Base-by-base conservation (phyloP, 2,329 filamentous ascomycete species). In the Xenoacremonium recifei region DNA sequence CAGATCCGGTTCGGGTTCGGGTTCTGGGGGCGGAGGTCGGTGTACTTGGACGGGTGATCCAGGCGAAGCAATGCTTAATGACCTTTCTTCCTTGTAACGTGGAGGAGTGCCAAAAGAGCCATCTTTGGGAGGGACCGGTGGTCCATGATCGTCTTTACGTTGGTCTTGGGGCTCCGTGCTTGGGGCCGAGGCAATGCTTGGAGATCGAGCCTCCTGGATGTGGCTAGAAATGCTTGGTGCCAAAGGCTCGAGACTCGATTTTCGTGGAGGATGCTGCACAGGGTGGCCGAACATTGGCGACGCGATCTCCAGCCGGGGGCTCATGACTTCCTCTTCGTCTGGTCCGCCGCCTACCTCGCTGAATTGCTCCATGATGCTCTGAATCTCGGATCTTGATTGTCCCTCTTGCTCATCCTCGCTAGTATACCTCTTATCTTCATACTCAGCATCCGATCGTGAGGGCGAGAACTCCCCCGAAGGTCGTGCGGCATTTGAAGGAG, bases 321-420 rank as follows among this genome's bases (percentile, higher is more conserved):
- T 96, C 89, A 96, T 95, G 60, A 96, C 89, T 64, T 95, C 89
- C 37, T 92, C 84, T 47, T 79, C 82, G 5, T 77, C 84, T 2
- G 83, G 85, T 0, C 84, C 87, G 38, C 82, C 81, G 20, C 81
- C 81, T 37, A 81, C 81, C 59, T 88, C 83, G 54, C 86, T 84
- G 56, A 97, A 97, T 66, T 97, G 93, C 49, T 89, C 89, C 89
- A 99, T 97, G 63, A 99, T 97, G 61, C 80, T 95, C 67, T 96
- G 89, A 46, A 99, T 96, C 69, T 99, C 93, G 5, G 85, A 84
- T 45, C 82, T 80, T 2, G 87, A 89, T 38, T 81, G 82, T 37
- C 79, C 79, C 35, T 90, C 83, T 17, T 80, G 77, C 40, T 81
- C 77, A 57, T 82, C 81, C 57, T 84, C 82, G 54, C 75, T 83